A percentile compares a stretch with the other conserved stretches of the same genome.
Conservation (phyloP, 78 protist species). For the Dictyostelium purpureum region DNA sequence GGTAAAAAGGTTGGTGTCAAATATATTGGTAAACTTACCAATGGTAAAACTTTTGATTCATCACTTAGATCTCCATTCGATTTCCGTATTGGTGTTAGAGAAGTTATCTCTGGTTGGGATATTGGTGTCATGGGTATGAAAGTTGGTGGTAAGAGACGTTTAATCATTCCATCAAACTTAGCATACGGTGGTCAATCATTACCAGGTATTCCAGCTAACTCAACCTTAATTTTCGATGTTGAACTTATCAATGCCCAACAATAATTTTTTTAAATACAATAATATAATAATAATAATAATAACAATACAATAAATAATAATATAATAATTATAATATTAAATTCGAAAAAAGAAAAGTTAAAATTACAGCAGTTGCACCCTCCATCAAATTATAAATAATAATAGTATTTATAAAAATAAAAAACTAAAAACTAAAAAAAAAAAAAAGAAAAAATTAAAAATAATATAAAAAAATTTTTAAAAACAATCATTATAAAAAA, state of each 20-base stretch:
- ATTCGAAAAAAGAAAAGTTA: too few relatives aligned
- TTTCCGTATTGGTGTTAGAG: slow-evolving; percentile 74
- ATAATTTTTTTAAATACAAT: neutral
- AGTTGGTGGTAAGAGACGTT: slow-evolving; percentile 81
- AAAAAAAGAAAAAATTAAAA: neutral
- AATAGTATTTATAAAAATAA: too few relatives aligned
- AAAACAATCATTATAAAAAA: too few relatives aligned
- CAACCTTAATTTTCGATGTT: slow-evolving; percentile 85
- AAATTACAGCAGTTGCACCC: neutral
- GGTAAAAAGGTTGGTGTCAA: slow-evolving; percentile 83
- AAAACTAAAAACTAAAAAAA: neutral
- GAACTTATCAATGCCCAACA: neutral
- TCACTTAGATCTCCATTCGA: slow-evolving; percentile 74
- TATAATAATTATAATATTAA: too few relatives aligned
- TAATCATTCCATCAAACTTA: slow-evolving; percentile 78
- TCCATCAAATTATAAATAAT: too few relatives aligned
- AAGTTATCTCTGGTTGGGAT: slow-evolving; percentile 93
- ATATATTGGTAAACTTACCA: slow-evolving; percentile 83
- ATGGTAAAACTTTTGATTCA: slow-evolving; percentile 83
- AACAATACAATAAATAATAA: neutral
- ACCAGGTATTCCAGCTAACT: slow-evolving; percentile 75
- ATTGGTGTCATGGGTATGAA: slow-evolving; percentile 86
- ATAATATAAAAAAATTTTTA: neutral
- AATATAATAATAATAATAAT: neutral
- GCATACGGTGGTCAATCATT: slow-evolving; percentile 80